Percentiles rank a stretch among this genome's conserved stretches.
phyloP scores from a whole-genome alignment of 2,329 filamentous ascomycete species.

The Sclerotinia minor region DNA sequence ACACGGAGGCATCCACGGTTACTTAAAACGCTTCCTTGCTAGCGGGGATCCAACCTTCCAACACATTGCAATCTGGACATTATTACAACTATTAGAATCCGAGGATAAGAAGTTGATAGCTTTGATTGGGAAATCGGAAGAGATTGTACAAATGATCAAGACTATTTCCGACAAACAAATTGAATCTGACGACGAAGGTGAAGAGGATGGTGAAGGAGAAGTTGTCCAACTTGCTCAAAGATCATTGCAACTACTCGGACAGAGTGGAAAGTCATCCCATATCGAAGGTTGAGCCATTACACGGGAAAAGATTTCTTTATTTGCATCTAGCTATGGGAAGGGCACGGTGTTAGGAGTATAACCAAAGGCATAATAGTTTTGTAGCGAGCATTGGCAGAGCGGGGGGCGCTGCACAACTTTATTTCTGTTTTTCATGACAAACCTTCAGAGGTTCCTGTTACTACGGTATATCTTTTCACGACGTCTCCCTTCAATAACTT shows the following conservation, averaged over 20 bases:
- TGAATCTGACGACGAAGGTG: conserved; percentile 81
- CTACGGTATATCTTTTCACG: conserved; percentile 33
- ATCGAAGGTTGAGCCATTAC: conserved; percentile 66
- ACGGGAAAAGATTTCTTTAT: conserved; percentile 39
- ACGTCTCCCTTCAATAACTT: conserved; percentile 37
- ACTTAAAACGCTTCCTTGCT: conserved; percentile 86
- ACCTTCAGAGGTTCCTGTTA: conserved; percentile 28
- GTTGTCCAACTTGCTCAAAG: conserved; percentile 88
- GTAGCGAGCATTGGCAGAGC: conserved; percentile 43
- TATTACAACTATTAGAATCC: conserved; percentile 92
- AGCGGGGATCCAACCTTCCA: conserved; percentile 97
- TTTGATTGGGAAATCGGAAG: conserved; percentile 84
- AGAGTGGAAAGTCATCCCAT: conserved; percentile 72
- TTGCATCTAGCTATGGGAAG: conserved; percentile 39
- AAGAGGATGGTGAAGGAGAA: conserved; percentile 88
- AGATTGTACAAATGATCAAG: conserved; percentile 89
- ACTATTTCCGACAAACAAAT: conserved; percentile 86
- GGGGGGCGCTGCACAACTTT: conserved; percentile 31
- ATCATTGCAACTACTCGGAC: conserved; percentile 82
- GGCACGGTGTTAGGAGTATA: conserved; percentile 43
- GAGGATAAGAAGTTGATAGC: conserved; percentile 88
- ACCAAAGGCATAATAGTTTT: conserved; percentile 37
- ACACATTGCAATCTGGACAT: conserved; percentile 97
- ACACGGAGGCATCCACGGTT: conserved; percentile 92
- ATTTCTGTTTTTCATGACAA: conserved; percentile 29